phyloP scores from a whole-genome alignment of 176 grass and related monocot genomes.

The Rhynchospora pubera region DNA sequence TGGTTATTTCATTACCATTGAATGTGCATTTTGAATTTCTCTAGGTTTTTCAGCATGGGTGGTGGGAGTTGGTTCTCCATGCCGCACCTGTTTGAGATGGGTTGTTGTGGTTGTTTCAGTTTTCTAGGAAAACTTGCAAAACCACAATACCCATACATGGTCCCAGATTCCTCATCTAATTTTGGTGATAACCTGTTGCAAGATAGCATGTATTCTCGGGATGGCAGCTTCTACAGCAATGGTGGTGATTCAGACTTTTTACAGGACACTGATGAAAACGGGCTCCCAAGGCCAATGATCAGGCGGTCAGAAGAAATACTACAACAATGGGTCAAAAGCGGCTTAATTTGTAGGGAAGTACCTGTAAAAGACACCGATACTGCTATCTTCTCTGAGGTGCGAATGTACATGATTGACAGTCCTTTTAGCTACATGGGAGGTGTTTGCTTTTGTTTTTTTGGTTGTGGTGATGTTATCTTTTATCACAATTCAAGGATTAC shows the following conservation, averaged over 20 bases:
- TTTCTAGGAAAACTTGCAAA: conserved; percentile 54
- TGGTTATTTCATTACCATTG: not conserved
- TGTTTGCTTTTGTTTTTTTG: not conserved
- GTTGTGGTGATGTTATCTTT: too few relatives aligned
- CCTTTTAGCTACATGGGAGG: not conserved
- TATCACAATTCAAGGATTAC: not conserved
- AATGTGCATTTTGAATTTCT: not conserved
- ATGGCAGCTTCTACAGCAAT: conserved; percentile 47
- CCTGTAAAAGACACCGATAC: conserved; percentile 57
- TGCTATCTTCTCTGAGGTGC: conserved; percentile 52
- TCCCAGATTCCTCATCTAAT: not conserved
- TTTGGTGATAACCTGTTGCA: conserved; percentile 16
- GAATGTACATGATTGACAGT: not conserved
- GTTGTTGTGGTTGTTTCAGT: conserved; percentile 70
- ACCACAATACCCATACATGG: conserved; percentile 28
- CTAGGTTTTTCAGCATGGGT: conserved; percentile 8
- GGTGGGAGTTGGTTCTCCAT: conserved; percentile 12
- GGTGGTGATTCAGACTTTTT: conserved; percentile 25
- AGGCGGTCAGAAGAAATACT: conserved; percentile 68
- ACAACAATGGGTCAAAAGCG: conserved; percentile 32
- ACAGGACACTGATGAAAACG: conserved; percentile 28
- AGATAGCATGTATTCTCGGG: conserved; percentile 22
- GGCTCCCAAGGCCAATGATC: not conserved
- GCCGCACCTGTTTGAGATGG: conserved; percentile 39
- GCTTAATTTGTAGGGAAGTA: conserved; percentile 57